Evolutionary conservation across 2,329 filamentous ascomycete species (phyloP).

Genomic region (Blumeria graminis): DNA sequence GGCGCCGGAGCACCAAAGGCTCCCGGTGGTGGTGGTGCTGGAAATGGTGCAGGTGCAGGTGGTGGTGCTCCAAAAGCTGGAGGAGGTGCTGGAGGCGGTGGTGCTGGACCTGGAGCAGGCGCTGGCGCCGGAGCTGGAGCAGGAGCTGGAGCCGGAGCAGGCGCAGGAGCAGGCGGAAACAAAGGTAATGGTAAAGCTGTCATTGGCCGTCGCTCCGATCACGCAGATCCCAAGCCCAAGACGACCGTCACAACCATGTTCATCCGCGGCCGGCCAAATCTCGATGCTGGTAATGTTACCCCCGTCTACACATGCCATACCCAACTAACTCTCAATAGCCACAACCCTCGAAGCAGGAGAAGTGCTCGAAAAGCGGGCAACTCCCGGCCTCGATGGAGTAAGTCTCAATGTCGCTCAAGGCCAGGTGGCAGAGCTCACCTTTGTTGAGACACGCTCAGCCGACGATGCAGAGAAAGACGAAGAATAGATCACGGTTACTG

Average conservation of each 20-base stretch:
- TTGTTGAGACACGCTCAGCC: conserved; percentile 11
- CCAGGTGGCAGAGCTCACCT: conserved; percentile 13
- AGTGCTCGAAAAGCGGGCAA: conserved; percentile 5
- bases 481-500: background rate
- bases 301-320: background rate
- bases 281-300: conserved; percentile 5
- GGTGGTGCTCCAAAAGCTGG: background rate
- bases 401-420: conserved; percentile 13
- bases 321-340: too few relatives aligned
- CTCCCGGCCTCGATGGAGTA: conserved; percentile 9
- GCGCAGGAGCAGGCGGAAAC: background rate
- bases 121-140: conserved; percentile 19
- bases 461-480: conserved; percentile 7
- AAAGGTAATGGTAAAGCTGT: background rate
- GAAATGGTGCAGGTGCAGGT: background rate
- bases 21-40: background rate
- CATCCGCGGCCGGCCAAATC: conserved; percentile 9
- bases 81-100: background rate
- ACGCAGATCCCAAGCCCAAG: conserved; percentile 7
- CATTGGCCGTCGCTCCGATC: conserved; percentile 3
- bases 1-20: background rate
- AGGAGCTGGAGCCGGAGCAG: conserved; percentile 5
- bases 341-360: background rate
- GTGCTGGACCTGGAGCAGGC: conserved; percentile 8
- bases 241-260: conserved; percentile 15